Base-by-base conservation (phyloP, 176 grass and related monocot genomes). In the Pontederia crassipes region DNA sequence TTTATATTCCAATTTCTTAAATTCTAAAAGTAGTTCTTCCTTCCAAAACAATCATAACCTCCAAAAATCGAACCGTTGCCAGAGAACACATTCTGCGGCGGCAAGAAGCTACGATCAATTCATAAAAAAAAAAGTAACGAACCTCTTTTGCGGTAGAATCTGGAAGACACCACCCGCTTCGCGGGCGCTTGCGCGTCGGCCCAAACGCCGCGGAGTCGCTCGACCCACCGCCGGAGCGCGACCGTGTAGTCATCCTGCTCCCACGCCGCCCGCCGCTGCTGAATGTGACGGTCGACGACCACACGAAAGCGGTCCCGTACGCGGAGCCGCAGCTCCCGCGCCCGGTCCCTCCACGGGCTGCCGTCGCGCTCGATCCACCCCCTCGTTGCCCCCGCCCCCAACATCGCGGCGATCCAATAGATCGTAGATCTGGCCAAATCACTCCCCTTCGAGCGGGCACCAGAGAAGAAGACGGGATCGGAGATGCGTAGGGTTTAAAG, bases 261-360 rank as follows among this genome's bases (percentile, higher is more conserved):
- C 32, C 64, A 72, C 10, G 78, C 61, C 13, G 82, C 72, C 15
- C 69, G 67, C 32, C 66, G 69, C 1, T 75, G 58, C 14, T 74
- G 70, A 65, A 83, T 80, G 11, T 83, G 81, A 61, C 84, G 85
- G 27, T 83, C 79, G 56, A 77, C 82, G 12, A 79, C 87, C 18
- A 91, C 81, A 13, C 87, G 87, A 76, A 97, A 83, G 55, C 84
- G 80, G 77, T 82, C 80, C 58, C 92, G 92, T 76, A 97, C 88
- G 58, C 75, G 84, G 55, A 64, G 5, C 64, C 83, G 83, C 17
- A 97, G 81, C 52, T 61, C 79, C 35, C 84, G 74, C 4, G 76
- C 81, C 11, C 79, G 66, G 54, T 97, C 87, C 58, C 66, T 73
- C 92, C 92, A 97, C 54, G 78, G 84, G 27, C 66, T 65, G 13